A percentile compares a stretch with the other conserved stretches of the same genome.
Evolutionary conservation across 2,329 filamentous ascomycete genomes (phyloP).

Genomic region (Reticulascus tulasneorum): DNA sequence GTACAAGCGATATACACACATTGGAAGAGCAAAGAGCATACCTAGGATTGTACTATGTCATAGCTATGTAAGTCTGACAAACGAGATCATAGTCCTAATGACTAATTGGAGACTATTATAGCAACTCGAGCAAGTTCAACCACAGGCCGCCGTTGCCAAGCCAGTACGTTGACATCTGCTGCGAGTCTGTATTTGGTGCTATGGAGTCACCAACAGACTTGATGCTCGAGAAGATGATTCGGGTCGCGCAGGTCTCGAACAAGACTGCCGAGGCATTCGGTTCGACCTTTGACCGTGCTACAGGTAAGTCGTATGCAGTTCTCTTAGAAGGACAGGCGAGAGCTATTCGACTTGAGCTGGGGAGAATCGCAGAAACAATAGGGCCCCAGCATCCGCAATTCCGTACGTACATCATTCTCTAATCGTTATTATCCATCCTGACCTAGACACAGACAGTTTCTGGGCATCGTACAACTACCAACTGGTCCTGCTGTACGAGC

Average conservation of each 20-base stretch:
- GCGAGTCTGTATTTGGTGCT: too few species aligned
- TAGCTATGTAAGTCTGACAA: too few species aligned
- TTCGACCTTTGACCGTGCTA: constrained; percentile 22
- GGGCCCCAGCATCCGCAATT: constrained; percentile 17
- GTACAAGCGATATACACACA: constrained; percentile 16
- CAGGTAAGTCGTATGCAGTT: constrained; percentile 23
- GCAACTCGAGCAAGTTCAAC: constrained; percentile 33
- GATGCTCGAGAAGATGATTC: constrained; percentile 27
- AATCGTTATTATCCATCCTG: constrained; percentile 5
- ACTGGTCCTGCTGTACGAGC: constrained; percentile 33
- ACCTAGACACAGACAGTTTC: background rate
- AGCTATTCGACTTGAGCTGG: constrained; percentile 27
- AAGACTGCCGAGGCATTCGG: constrained; percentile 28
- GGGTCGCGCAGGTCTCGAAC: constrained; percentile 31
- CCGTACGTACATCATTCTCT: constrained; percentile 5
- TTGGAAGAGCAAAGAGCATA: constrained; percentile 34
- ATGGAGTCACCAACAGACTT: constrained; percentile 25
- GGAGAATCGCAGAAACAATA: constrained; percentile 26
- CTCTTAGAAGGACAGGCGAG: constrained; percentile 28
- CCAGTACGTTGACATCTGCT: constrained; percentile 27
- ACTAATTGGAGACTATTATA: constrained; percentile 19
- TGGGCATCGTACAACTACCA: constrained; percentile 30
- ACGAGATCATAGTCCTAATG: constrained; percentile 11
- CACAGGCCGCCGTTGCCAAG: constrained; percentile 24
- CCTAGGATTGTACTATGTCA: constrained; percentile 25